Conservation (phyloP, 257 asterid species). For the Mentha longifolia region DNA sequence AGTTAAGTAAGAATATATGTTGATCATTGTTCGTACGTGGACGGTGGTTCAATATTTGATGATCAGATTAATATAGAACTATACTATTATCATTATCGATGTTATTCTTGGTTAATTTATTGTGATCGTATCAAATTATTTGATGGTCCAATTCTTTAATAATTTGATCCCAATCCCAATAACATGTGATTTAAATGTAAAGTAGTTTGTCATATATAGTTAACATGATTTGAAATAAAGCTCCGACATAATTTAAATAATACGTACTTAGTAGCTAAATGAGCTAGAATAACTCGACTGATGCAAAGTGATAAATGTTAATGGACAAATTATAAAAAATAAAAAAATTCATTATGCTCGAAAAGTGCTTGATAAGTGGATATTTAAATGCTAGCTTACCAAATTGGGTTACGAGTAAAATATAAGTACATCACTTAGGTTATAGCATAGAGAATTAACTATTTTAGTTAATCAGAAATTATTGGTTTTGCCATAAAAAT, state of each 20-base stretch:
- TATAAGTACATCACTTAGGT: too few species aligned
- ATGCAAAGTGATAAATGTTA: slow-evolving; percentile 1
- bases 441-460: too few species aligned
- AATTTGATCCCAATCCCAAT: neutral
- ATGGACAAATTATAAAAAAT: slow-evolving; percentile 1
- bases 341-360: slow-evolving; percentile 2
- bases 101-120: too few species aligned
- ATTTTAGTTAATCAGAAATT: too few species aligned
- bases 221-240: neutral
- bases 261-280: neutral
- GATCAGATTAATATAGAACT: too few species aligned
- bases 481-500: too few species aligned
- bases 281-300: neutral
- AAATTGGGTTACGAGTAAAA: neutral
- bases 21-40: too few species aligned
- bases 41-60: too few species aligned
- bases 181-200: neutral
- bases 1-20: too few species aligned
- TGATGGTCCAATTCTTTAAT: neutral
- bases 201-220: neutral
- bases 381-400: neutral
- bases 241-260: neutral
- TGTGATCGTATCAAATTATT: too few species aligned
- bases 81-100: too few species aligned
- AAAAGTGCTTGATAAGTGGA: neutral